Percentiles rank a stretch among this genome's conserved stretches.
Conservation (phyloP, 2,329 filamentous ascomycete species). For the Septoria petroselini region DNA sequence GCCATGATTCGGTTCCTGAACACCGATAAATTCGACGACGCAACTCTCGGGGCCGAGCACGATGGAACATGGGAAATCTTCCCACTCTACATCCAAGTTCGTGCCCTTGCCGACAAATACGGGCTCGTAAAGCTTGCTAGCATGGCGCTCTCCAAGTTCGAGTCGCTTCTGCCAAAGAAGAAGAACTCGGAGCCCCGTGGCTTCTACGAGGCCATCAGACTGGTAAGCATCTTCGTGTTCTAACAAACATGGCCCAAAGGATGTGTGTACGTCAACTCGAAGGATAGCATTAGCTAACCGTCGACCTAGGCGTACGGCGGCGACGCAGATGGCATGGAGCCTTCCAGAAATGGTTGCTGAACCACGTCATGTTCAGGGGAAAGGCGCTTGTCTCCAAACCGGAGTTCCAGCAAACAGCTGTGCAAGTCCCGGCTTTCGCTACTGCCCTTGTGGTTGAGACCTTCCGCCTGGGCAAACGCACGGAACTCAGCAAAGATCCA, state of each 20-base stretch:
- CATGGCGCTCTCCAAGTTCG: conserved; percentile 10
- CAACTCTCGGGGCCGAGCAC: not conserved
- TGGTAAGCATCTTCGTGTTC: too few species aligned
- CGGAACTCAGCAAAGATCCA: too few species aligned
- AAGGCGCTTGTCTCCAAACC: not conserved
- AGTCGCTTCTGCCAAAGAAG: not conserved
- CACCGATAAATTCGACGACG: conserved; percentile 11
- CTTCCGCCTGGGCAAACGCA: not conserved
- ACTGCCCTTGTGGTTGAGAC: not conserved
- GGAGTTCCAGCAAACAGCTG: not conserved
- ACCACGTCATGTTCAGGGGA: not conserved
- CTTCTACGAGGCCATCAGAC: not conserved
- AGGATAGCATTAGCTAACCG: not conserved
- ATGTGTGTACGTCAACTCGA: not conserved
- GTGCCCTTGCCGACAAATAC: conserved; percentile 13
- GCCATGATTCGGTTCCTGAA: conserved; percentile 16
- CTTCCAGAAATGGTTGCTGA: not conserved
- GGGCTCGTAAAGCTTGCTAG: conserved; percentile 1
- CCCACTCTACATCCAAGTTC: conserved; percentile 4
- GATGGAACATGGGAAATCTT: not conserved
- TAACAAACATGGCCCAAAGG: too few species aligned
- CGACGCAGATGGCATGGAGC: not conserved
- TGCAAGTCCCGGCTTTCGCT: not conserved
- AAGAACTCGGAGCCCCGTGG: too few species aligned
- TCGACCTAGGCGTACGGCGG: not conserved